Conservation (phyloP, 2,329 filamentous ascomycete species). For the Clonostachys rosea region DNA sequence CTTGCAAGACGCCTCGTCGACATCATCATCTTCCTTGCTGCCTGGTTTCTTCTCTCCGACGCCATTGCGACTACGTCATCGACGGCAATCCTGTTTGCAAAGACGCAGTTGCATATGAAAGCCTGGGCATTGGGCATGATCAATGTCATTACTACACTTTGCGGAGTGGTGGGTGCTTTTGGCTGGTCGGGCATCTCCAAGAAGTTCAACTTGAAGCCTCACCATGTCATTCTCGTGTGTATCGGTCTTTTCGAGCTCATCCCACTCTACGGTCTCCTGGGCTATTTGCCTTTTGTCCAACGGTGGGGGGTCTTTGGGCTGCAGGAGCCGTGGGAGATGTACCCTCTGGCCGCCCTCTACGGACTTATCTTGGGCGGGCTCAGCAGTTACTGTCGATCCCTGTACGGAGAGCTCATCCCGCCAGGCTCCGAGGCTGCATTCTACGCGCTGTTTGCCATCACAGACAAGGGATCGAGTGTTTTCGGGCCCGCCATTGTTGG, state of each 20-base stretch:
- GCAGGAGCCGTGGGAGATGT: constrained; percentile 98
- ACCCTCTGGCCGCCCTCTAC: constrained; percentile 83
- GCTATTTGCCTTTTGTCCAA: constrained; percentile 78
- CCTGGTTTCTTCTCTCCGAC: constrained; percentile 94
- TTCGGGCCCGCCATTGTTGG: constrained; percentile 95
- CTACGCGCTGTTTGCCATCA: constrained; percentile 94
- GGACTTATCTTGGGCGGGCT: constrained; percentile 92
- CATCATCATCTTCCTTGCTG: constrained; percentile 73
- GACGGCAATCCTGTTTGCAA: constrained; percentile 92
- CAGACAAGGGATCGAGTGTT: constrained; percentile 90
- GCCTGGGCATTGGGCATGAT: constrained; percentile 86
- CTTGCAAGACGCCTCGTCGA: constrained; percentile 70
- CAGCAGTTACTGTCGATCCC: constrained; percentile 83
- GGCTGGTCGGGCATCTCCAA: constrained; percentile 80
- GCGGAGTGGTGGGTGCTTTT: constrained; percentile 83
- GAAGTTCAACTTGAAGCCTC: constrained; percentile 64
- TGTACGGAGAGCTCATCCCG: constrained; percentile 92
- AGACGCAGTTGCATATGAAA: constrained; percentile 87
- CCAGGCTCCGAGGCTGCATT: constrained; percentile 94
- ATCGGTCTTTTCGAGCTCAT: constrained; percentile 90
- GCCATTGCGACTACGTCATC: constrained; percentile 92
- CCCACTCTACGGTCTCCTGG: constrained; percentile 83
- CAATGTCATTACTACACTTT: constrained; percentile 83
- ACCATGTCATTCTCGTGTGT: constrained; percentile 88
- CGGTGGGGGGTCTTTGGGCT: constrained; percentile 74